These are phyloP conservation scores for Globisporangium solare DNA, from an alignment of 352 stramenopile species.

Conservation along the genomic window DNA sequence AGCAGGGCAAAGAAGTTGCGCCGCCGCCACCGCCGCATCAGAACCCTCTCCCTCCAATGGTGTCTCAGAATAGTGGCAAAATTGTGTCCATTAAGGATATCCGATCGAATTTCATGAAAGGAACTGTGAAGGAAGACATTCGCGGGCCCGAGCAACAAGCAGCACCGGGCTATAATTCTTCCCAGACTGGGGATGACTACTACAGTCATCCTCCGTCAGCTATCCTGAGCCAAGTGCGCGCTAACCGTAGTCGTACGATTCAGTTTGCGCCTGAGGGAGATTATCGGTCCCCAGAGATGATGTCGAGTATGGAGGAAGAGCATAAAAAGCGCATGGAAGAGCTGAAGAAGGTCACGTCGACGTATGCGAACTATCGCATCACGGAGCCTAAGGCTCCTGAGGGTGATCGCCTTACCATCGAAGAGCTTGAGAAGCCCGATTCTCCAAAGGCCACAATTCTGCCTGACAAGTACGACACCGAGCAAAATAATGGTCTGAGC, in stretches of 20 bases:
- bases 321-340: constrained; percentile 42
- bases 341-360: constrained; percentile 3
- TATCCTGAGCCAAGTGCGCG: constrained; percentile 40
- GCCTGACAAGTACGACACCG: not conserved
- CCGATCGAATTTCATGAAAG: constrained; percentile 15
- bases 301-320: constrained; percentile 36
- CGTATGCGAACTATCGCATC: constrained; percentile 11
- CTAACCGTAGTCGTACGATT: constrained; percentile 37
- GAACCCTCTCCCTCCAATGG: not conserved
- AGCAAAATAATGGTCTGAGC: constrained; percentile 1
- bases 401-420: not conserved
- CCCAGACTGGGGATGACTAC: constrained; percentile 18
- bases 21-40: not conserved
- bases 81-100: constrained; percentile 39
- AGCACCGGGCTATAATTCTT: not conserved
- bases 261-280: constrained; percentile 31
- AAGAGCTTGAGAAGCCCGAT: not conserved
- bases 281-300: constrained; percentile 24
- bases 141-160: not conserved
- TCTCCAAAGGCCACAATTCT: not conserved
- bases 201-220: constrained; percentile 30
- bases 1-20: constrained; percentile 5
- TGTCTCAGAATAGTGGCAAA: constrained; percentile 19
- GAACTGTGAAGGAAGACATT: constrained; percentile 12
- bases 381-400: constrained; percentile 6